Base-by-base conservation (phyloP, 345 rosid species). In the Fremontodendron californicum region DNA sequence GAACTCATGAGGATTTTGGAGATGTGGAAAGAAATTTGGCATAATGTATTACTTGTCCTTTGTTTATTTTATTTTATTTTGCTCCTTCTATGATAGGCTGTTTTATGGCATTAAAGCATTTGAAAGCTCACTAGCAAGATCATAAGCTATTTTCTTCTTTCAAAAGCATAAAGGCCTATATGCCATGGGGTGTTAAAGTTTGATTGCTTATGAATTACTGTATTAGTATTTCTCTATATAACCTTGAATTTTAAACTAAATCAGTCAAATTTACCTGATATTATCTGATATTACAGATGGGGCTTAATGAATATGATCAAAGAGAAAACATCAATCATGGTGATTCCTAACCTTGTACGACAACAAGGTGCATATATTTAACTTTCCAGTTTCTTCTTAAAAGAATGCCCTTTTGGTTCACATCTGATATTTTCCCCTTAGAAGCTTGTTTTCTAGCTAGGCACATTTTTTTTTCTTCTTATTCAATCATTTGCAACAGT, bases 201-300 rank as follows among this genome's bases (percentile, higher is more conserved):
- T 4, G 46, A 35, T 33, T 49, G 46, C 19, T 19, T 19, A 31
- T 29, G 27, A 39, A 37, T 39, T 37, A 37, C 29, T 21, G 1
- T n/a, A 9, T 66, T 42, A 40, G 49, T 42, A 66, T 21, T 62
- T 35, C 5, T 21, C 4, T 52, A 52, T 19, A 52, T n/a, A 61
- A 19, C 72, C 33, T 33, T 70, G 25, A 11, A 25, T 27, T 58
- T 35, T 11, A 58, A 25, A 27, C n/a, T n/a, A n/a, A n/a, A n/a
- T n/a, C n/a, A 55, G 31, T 55, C 2, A 29, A 29, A 29, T 29
- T 61, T 29, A 29, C 39, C 9, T 61, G 69, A 48, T n/a, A n/a
- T n/a, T n/a, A n/a, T n/a, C n/a, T n/a, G n/a, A n/a, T 52, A 55
- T 69, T 80, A 45, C 91, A 94, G 98, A 88, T 89, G 94, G 92